Evolutionary conservation across 2,329 filamentous ascomycete genomes (phyloP).

Genomic region (Penicillium sp.): DNA sequence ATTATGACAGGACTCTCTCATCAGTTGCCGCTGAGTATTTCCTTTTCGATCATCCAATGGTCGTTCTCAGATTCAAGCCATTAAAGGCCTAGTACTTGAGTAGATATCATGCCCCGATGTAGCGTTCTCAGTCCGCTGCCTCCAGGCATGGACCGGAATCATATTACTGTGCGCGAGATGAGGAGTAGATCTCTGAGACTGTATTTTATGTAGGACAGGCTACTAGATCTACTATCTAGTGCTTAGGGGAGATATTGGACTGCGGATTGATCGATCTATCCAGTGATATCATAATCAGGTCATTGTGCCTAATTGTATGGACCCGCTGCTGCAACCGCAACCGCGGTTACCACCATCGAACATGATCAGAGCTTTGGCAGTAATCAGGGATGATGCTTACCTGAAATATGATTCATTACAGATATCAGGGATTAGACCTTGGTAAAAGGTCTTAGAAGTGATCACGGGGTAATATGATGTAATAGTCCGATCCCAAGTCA

Average conservation of each 20-base stretch:
- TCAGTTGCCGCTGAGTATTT: not conserved
- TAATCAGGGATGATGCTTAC: no score
- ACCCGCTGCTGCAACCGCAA: not conserved
- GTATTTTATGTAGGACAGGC: not conserved
- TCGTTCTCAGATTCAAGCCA: not conserved
- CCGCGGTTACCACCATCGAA: no score
- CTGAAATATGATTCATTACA: no score
- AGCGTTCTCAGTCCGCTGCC: not conserved
- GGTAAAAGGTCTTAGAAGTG: no score
- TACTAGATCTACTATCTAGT: not conserved
- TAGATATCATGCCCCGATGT: not conserved
- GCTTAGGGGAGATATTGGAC: not conserved
- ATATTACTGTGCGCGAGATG: not conserved
- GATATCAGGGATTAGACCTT: no score
- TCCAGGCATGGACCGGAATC: not conserved
- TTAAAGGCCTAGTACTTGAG: not conserved
- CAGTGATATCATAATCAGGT: not conserved
- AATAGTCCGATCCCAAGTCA: no score
- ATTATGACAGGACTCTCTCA: not conserved
- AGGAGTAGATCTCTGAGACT: not conserved
- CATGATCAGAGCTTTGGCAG: no score
- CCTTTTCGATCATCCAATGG: not conserved
- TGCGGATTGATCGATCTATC: not conserved
- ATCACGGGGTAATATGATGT: no score
- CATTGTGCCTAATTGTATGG: not conserved